Evolutionary conservation across 306 rosid species (phyloP).

Genomic region (Glycine latifolia): DNA sequence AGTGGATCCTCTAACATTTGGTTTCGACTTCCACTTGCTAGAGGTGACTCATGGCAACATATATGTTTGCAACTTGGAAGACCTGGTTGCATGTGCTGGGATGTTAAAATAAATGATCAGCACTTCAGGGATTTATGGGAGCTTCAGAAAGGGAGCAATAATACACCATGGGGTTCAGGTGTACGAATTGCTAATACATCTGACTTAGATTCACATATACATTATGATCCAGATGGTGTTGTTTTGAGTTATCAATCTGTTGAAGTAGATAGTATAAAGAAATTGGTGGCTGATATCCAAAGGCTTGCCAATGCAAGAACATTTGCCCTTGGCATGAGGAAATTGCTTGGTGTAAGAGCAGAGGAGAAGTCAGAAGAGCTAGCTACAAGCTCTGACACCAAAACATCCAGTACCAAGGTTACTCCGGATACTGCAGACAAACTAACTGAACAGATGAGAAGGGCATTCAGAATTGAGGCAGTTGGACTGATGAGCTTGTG

Average conservation of each 20-base stretch:
- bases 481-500: slow-evolving; percentile 97
- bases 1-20: slow-evolving; percentile 90
- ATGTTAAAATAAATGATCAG: slow-evolving; percentile 94
- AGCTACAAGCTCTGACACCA: slow-evolving; percentile 61
- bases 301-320: slow-evolving; percentile 98
- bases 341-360: slow-evolving; percentile 81
- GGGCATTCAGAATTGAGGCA: slow-evolving; percentile 95
- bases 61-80: slow-evolving; percentile 95
- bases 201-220: slow-evolving; percentile 94
- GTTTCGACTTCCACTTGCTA: slow-evolving; percentile 91
- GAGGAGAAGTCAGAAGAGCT: slow-evolving; percentile 89
- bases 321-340: slow-evolving; percentile 95
- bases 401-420: slow-evolving; percentile 66
- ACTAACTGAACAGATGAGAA: slow-evolving; percentile 89
- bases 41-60: slow-evolving; percentile 94
- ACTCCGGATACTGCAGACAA: slow-evolving; percentile 74
- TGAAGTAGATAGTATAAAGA: slow-evolving; percentile 88
- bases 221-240: slow-evolving; percentile 97
- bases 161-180: slow-evolving; percentile 92
- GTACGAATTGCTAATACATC: slow-evolving; percentile 97
- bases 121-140: slow-evolving; percentile 98
- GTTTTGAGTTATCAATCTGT: slow-evolving; percentile 93
- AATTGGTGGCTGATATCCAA: slow-evolving; percentile 87
- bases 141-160: slow-evolving; percentile 89
- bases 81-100: slow-evolving; percentile 98